Percentiles rank a stretch among this genome's conserved stretches.
Conservation (phyloP, 257 asterid genomes). For the Paraleonurus japonicus region DNA sequence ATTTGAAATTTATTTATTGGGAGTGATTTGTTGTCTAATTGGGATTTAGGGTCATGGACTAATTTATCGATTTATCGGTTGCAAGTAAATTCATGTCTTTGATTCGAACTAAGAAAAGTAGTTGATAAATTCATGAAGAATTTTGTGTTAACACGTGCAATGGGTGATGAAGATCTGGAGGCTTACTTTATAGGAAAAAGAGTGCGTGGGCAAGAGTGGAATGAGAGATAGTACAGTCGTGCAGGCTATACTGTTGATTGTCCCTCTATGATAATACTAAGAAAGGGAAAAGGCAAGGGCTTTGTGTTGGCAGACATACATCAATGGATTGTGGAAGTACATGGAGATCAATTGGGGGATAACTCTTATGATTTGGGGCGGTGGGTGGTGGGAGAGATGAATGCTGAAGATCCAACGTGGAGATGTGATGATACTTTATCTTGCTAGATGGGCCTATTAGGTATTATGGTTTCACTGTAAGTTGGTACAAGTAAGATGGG, state of each 20-base stretch:
- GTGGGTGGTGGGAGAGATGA: background rate
- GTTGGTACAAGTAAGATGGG: conserved; percentile 1
- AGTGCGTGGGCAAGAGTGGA: conserved; percentile 1
- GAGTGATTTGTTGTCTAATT: conserved; percentile 20
- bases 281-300: background rate
- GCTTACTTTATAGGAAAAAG: background rate
- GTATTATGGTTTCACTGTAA: conserved; percentile 4
- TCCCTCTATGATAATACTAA: background rate
- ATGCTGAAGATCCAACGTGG: background rate
- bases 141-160: conserved; percentile 9
- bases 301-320: background rate
- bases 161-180: conserved; percentile 19
- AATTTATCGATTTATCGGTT: background rate
- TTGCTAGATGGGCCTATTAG: conserved; percentile 16
- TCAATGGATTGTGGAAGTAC: conserved; percentile 4
- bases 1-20: background rate
- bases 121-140: background rate
- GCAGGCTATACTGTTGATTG: background rate
- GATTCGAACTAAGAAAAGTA: background rate
- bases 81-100: background rate
- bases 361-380: background rate
- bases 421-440: conserved; percentile 11
- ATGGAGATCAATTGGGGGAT: conserved; percentile 7
- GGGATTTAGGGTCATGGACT: conserved; percentile 9
- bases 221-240: background rate